Evolutionary conservation across 2,329 filamentous ascomycete genomes (phyloP), one percentile per base, ranked within the genome.

Genomic region (Chrysoporthe deuterocubensis): DNA sequence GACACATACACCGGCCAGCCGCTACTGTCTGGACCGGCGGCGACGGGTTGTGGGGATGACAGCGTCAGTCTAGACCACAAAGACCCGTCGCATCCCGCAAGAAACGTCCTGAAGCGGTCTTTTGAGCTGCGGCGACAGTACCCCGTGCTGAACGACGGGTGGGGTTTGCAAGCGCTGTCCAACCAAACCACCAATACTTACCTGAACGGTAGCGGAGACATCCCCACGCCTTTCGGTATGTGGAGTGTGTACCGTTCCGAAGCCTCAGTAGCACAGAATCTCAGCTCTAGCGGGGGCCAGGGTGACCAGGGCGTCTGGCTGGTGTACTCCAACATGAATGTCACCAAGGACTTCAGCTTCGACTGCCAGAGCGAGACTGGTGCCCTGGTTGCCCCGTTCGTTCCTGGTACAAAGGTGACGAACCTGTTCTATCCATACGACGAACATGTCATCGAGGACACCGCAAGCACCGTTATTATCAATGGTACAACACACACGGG

Each of bases 351-450:
- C 4, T 91, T 89, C 73, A 77, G 77, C 1, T 89, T 89, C 67
- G 82, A 90, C 72, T 90, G 89, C 75, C 70, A 54, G 34, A 71
- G 73, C 57, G 77, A 74, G n/a, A 77, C 81, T 46, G 77, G 76
- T 4, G 85, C 85, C 1, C 80, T 90, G 48, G 78, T 90, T 48
- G 78, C 88, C 11, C 86, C 88, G 0, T 91, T 87, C 67, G 78
- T 78, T 4, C 83, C 76, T 2, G 84, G 82, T 14, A 85, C 82
- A 1, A 85, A 81, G 0, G 87, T 91, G 69, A 87, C 85, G 73
- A 90, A 89, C 72, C 74, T 91, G 14, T 89, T 91, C 74, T 86
- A 85, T 72, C 87, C 88, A 0, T 88, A 86, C 71, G 86, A 88
- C 34, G 83, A 87, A 70, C 78, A 84, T 67, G 82, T 77, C 0